Evolutionary conservation across 495 filamentous ascomycete species (phyloP).

Genomic region (Lasiosphaeris hirsuta): DNA sequence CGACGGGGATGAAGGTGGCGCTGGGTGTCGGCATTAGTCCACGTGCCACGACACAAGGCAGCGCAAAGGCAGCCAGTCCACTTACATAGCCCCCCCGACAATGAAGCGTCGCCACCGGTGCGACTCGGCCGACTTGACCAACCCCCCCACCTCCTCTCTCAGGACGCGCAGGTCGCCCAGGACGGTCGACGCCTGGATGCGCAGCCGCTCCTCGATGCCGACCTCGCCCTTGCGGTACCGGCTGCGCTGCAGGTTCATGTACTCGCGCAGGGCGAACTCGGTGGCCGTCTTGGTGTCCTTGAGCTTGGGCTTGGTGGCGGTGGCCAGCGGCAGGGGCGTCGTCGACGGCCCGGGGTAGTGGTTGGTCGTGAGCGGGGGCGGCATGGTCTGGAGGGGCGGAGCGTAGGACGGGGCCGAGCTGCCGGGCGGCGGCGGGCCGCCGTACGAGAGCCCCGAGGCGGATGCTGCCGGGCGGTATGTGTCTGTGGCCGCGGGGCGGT

Average conservation of each 20-base stretch:
- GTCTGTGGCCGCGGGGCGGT: too few relatives aligned
- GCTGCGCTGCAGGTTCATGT: slow-evolving; percentile 29
- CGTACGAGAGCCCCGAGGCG: slow-evolving; percentile 5
- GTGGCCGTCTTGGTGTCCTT: slow-evolving; percentile 20
- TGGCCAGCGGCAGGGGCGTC: slow-evolving; percentile 10
- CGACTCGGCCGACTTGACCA: slow-evolving; percentile 33
- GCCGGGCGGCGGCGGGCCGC: slow-evolving; percentile 12
- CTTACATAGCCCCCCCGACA: slow-evolving; percentile 41
- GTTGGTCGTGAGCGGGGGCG: slow-evolving; percentile 10
- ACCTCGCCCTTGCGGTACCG: slow-evolving; percentile 17
- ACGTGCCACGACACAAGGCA: not conserved
- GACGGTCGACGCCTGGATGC: slow-evolving; percentile 33
- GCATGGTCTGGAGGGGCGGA: slow-evolving; percentile 4
- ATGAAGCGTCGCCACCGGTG: slow-evolving; percentile 42
- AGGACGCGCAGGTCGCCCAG: slow-evolving; percentile 33
- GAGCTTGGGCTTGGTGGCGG: slow-evolving; percentile 17
- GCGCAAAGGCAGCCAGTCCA: not conserved
- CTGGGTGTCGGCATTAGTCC: slow-evolving; percentile 20
- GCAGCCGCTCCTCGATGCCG: slow-evolving; percentile 30
- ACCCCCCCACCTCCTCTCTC: slow-evolving; percentile 25
- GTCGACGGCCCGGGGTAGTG: slow-evolving; percentile 13
- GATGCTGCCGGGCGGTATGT: not conserved
- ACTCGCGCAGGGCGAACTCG: slow-evolving; percentile 36
- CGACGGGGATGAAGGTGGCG: slow-evolving; percentile 41
- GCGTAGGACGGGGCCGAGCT: slow-evolving; percentile 19